phyloP scores from a whole-genome alignment of 1,139 yeast species.

The Kodamaea plutei region DNA sequence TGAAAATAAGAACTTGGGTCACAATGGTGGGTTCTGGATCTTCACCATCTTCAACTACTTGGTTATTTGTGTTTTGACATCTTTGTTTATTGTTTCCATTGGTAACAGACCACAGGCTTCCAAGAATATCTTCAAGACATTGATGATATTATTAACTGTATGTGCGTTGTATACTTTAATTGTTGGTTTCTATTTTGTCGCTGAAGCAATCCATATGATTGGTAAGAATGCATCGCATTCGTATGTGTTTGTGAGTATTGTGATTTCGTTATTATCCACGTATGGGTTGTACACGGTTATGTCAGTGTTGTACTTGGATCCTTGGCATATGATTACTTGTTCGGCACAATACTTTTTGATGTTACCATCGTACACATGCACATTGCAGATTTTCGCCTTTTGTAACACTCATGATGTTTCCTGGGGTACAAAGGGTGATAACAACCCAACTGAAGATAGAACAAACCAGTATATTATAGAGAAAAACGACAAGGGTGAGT shows the following conservation, averaged over 20 bases:
- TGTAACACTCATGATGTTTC: constrained; percentile 96
- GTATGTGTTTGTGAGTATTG: constrained; percentile 66
- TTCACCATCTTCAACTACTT: constrained; percentile 82
- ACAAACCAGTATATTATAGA: constrained; percentile 43
- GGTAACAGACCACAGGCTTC: constrained; percentile 96
- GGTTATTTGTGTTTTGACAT: constrained; percentile 73
- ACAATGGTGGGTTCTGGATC: constrained; percentile 71
- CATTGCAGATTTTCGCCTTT: constrained; percentile 88
- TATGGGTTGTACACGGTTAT: constrained; percentile 82
- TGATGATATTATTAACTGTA: constrained; percentile 67
- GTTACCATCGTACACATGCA: constrained; percentile 88
- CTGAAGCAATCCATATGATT: constrained; percentile 43
- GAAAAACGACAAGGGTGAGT: constrained; percentile 54
- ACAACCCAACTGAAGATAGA: constrained; percentile 56
- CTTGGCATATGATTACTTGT: constrained; percentile 90
- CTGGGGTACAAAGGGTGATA: constrained; percentile 97
- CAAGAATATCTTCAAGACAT: constrained; percentile 60
- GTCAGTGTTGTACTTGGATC: constrained; percentile 80
- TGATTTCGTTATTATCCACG: constrained; percentile 84
- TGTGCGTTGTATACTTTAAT: constrained; percentile 80
- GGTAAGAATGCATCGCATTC: constrained; percentile 40
- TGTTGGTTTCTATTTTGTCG: constrained; percentile 80
- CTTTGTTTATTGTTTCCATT: constrained; percentile 85
- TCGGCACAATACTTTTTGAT: constrained; percentile 80
- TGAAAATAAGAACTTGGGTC: constrained; percentile 48